phyloP scores from a whole-genome alignment of 148 eudicot species.

The Camellia granthamiana region DNA sequence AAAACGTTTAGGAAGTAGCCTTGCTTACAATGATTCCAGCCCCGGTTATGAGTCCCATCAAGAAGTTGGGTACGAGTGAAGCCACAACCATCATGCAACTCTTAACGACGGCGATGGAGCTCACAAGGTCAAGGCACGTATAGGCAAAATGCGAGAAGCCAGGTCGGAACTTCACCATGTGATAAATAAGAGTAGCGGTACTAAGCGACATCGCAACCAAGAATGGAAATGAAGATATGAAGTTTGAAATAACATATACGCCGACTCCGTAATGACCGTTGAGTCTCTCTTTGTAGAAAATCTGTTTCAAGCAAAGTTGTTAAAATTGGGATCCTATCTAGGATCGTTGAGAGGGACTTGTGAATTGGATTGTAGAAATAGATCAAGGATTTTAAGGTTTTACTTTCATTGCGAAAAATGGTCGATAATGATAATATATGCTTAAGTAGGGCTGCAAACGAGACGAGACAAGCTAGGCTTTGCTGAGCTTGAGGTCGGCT shows the following conservation, averaged over 20 bases:
- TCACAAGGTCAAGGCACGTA: constrained; percentile 32
- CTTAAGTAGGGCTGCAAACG: too few species aligned
- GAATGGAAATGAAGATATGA: constrained; percentile 76
- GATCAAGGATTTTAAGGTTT: too few species aligned
- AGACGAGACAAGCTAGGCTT: too few species aligned
- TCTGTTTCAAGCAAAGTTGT: constrained; percentile 32
- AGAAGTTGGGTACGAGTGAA: constrained; percentile 65
- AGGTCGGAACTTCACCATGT: constrained; percentile 72
- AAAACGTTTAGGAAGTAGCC: background rate
- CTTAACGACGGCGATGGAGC: constrained; percentile 65
- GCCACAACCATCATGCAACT: constrained; percentile 85
- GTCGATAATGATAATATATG: too few species aligned
- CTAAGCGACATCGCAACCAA: constrained; percentile 44
- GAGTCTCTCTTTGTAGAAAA: constrained; percentile 68
- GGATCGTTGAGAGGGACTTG: too few species aligned
- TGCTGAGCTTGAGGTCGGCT: too few species aligned
- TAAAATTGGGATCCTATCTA: too few species aligned
- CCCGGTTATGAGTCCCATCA: constrained; percentile 70
- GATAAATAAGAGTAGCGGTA: constrained; percentile 62
- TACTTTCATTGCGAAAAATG: too few species aligned
- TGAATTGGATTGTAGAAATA: too few species aligned
- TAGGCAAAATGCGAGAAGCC: constrained; percentile 54
- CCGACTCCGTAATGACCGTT: constrained; percentile 78
- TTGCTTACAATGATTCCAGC: constrained; percentile 61
- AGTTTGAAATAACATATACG: constrained; percentile 70